Base-by-base conservation (phyloP, 2,329 filamentous ascomycete species). In the Chaetomiaceae sp. region DNA sequence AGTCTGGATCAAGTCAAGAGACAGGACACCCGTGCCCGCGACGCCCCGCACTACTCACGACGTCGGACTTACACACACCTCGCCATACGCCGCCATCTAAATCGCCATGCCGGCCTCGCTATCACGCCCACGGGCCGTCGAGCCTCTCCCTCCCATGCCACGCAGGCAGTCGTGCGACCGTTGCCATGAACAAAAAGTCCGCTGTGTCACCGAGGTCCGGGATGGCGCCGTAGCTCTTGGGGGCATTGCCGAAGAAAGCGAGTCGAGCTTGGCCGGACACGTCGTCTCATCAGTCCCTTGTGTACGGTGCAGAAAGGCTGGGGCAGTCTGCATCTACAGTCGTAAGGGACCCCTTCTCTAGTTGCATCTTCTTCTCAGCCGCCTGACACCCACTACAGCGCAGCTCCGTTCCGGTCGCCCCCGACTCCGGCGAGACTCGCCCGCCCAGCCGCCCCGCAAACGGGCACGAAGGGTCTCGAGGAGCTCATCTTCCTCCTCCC, bases 111-210 rank as follows among this genome's bases (percentile, higher is more conserved):
- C 38, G 13, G 23, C 14, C 20, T 31, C 44, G 14, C 44, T 45
- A 13, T 21, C 38, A n/a, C 38, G 30, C 8, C 3, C 49, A 17
- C 37, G 39, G 3, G 8, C 25, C 14, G 3, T 41, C 33, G 44
- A 54, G 8, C 20, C 39, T 2, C 48, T 40, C 19, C 50, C 55
- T 6, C 52, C 49, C 31, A 57, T 59, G 57, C 57, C 57, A 16
- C 50, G 57, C 5, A 43, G 57, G 33, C 57, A 59, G 35, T 59
- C 57, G 4, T 59, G 57, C 45, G 57, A 59, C 44, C 57, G 57
- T 3, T 59, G 57, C 21, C 57, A 59, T 16, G 54, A 58, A 37
- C 57, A 56, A 44, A 59, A 59, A 44, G 57, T 59, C 33, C 57
- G 57, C 21, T 59, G 57, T 25, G 47, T 56, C 14, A 56, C 55